Percentiles rank a stretch among this genome's conserved stretches.
Conservation (phyloP, 805 yeast genomes). For the Osmozyma mogii region DNA sequence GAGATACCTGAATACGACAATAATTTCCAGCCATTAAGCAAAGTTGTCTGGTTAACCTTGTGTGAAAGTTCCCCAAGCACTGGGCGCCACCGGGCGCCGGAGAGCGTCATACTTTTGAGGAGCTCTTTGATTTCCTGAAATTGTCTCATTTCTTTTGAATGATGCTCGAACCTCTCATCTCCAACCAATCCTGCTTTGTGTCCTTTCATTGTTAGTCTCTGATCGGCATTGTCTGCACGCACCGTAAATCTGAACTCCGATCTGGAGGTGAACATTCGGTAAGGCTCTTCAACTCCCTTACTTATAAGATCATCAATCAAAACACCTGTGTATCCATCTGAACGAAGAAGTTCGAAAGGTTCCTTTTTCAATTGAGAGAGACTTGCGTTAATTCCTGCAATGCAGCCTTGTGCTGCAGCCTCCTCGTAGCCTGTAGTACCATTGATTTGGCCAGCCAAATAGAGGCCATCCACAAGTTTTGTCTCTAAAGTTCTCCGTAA, state of each 20-base stretch:
- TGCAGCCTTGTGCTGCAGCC: slow-evolving; percentile 93
- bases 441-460: slow-evolving; percentile 92
- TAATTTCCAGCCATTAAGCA: slow-evolving; percentile 59
- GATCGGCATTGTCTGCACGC: slow-evolving; percentile 91
- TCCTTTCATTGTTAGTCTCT: slow-evolving; percentile 69
- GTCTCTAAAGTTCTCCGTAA: slow-evolving; percentile 73
- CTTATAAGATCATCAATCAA: slow-evolving; percentile 89
- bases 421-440: slow-evolving; percentile 99
- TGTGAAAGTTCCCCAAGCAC: too few species aligned
- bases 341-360: slow-evolving; percentile 50
- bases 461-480: slow-evolving; percentile 67
- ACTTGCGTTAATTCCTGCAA: slow-evolving; percentile 96
- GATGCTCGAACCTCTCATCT: slow-evolving; percentile 47
- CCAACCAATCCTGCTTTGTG: slow-evolving; percentile 57
- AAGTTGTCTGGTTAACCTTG: slow-evolving; percentile 31
- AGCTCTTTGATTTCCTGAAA: slow-evolving; percentile 39
- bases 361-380: slow-evolving; percentile 37
- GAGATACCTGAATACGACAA: slow-evolving; percentile 45
- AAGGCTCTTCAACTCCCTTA: slow-evolving; percentile 95
- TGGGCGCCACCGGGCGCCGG: slow-evolving; percentile 60
- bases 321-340: slow-evolving; percentile 89
- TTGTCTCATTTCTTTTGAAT: slow-evolving; percentile 32
- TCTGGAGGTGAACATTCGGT: slow-evolving; percentile 95
- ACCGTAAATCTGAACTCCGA: slow-evolving; percentile 88
- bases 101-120: slow-evolving; percentile 37